These are phyloP conservation scores for Pezizomycotina sp. DNA, from an alignment of 2,329 filamentous ascomycete genomes.

Conservation along the genomic window DNA sequence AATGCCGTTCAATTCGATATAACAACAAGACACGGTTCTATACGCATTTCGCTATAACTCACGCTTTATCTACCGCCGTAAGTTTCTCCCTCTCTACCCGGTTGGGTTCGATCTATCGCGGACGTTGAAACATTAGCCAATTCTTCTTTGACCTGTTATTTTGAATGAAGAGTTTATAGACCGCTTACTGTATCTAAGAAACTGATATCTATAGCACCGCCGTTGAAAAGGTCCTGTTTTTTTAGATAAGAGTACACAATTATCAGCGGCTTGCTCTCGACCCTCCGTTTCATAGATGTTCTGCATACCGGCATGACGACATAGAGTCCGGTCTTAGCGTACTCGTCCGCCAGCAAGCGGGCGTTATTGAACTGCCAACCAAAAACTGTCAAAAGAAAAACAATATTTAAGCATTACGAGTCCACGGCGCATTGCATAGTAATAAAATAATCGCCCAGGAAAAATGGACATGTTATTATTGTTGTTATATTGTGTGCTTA, in stretches of 20 bases:
- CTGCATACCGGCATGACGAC: conserved; percentile 14
- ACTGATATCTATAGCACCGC: conserved; percentile 9
- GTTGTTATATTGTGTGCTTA: conserved; percentile 2
- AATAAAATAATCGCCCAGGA: no score
- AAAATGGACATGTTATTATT: background rate
- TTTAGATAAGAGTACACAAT: no score
- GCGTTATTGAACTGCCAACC: conserved; percentile 12
- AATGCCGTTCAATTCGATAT: background rate
- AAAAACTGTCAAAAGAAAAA: conserved; percentile 10
- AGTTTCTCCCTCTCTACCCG: conserved; percentile 8
- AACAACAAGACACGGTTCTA: background rate
- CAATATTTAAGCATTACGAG: background rate
- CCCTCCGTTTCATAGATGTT: no score
- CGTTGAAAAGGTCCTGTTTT: conserved; percentile 15
- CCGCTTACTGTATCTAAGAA: no score
- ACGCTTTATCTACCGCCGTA: conserved; percentile 12
- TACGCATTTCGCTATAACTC: background rate
- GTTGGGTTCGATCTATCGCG: conserved; percentile 12
- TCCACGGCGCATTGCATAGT: background rate
- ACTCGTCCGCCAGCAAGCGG: conserved; percentile 16
- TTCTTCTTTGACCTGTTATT: no score
- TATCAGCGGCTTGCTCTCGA: no score
- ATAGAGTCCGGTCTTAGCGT: conserved; percentile 14
- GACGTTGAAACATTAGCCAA: no score
- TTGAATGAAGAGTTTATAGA: no score